Base-by-base conservation (phyloP, 2,329 filamentous ascomycete genomes). In the Dryadomyces sulphureus region DNA sequence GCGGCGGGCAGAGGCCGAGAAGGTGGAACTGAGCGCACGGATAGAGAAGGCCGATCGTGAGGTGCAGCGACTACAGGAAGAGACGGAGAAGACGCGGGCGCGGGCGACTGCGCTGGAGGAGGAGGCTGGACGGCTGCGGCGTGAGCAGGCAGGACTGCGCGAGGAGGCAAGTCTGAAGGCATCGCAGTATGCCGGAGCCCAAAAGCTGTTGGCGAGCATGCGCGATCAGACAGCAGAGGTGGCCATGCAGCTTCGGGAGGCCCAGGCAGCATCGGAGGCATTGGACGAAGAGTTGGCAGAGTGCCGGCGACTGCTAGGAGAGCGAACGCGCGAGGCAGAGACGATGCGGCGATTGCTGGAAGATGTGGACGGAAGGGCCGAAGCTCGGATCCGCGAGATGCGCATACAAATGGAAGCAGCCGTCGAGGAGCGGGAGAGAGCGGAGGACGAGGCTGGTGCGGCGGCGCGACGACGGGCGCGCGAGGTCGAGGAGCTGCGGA, bases 261-360 rank as follows among this genome's bases (percentile, higher is more conserved):
- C 84, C 1, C 79, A 84, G 50, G 77, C 81, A 43, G 81, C 87
- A 53, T 83, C 81, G 35, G 89, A 95, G 57, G 84, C 81, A 48
- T 68, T 96, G 0, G 90, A 95, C 57, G 92, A 98, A 63, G 92
- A 98, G 61, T 71, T 96, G 1, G 77, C 79, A 1, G 92, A 98
- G 62, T 82, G 88, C 3, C 88, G 94, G 59, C 77, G 86, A 48
- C 74, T 95, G 50, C 73, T 98, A 2, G 79, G 77, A 45, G 92
- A 98, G 62, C 80, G 92, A 22, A 90, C 86, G 4, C 78, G 92
- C 38, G 92, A 98, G 63, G 85, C 80, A 22, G 90, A 96, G 65
- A 95, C 87, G 1, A 96, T 98, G 89, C 79, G 92, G 30, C 73
- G 88, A 42, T 72, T 96, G 49, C 68, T 98, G 12, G 81, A 81